Base-by-base conservation (phyloP, 2,329 filamentous ascomycete species). In the Tolypocladium sp. region DNA sequence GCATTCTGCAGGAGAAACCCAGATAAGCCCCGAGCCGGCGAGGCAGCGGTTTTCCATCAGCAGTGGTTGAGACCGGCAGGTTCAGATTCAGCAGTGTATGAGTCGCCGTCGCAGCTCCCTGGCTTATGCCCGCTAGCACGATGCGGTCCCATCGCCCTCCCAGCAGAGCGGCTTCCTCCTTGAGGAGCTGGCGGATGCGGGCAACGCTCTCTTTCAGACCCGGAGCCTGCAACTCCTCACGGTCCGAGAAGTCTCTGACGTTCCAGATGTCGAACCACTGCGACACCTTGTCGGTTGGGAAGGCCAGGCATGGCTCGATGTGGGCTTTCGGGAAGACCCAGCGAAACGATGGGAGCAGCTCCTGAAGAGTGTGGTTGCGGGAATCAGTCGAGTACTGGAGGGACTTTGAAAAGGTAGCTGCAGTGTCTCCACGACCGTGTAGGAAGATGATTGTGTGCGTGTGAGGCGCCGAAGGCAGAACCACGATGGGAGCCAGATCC, bases 251-350 rank as follows among this genome's bases (percentile, higher is more conserved):
- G 59, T 77, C 68, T 22, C 69, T 63, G 0, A 75, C 68, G 56
- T 77, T 76, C 70, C 73, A 78, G 41, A 81, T 72, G 64, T 83
- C 79, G 65, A 82, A 83, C 80, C 79, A 83, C 63, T 80, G 77
- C 10, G 74, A 70, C 58, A 63, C 59, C 9, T 65, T 61, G 33
- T 70, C 33, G 20, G 37, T 2, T 9, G 62, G 62, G 17, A 58
- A 60, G 5, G 57, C 60, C 57, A 71, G 69, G 53, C 67, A 64
- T 56, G 67, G 46, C 57, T 68, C 65, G 41, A 66, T 27, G 13
- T 73, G 73, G 2, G 78, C 76, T 57, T 74, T 71, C 12, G 79
- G 78, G 58, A 82, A 82, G 8, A 82, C 77, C 75, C 77, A 82
- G 58, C 76, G 73, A 63, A 80, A 72, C 6, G 73, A 72, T 5